A percentile compares a stretch with the other conserved stretches of the same genome.
These are phyloP conservation scores for Hanseniaspora lachancei DNA, from an alignment of 805 yeast genomes.

Conservation along the genomic window DNA sequence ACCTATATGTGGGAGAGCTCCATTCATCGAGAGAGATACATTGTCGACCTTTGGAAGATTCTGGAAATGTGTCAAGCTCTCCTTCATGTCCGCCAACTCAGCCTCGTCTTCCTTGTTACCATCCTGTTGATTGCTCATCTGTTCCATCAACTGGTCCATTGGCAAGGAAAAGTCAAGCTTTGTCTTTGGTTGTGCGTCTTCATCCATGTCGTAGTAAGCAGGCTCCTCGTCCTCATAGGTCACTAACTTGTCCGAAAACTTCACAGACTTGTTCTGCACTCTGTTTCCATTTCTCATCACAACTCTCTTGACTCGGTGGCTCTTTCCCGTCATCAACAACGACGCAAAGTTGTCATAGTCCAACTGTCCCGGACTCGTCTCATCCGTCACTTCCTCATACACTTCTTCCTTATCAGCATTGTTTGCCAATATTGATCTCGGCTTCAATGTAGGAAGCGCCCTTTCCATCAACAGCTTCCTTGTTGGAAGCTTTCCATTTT, in stretches of 20 bases:
- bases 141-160: constrained; percentile 57
- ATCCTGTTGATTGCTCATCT: constrained; percentile 23
- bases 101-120: constrained; percentile 54
- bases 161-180: constrained; percentile 50
- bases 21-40: constrained; percentile 37
- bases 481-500: constrained; percentile 38
- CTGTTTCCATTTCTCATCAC: constrained; percentile 28
- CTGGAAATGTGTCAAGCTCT: constrained; percentile 59
- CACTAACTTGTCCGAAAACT: constrained; percentile 56
- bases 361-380: constrained; percentile 26
- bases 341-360: constrained; percentile 81
- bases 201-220: background rate
- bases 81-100: constrained; percentile 60
- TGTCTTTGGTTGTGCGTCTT: constrained; percentile 17
- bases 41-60: constrained; percentile 65
- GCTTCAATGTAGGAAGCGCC: constrained; percentile 61
- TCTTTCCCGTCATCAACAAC: constrained; percentile 67
- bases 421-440: constrained; percentile 60
- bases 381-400: constrained; percentile 31
- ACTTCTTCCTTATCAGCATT: constrained; percentile 38
- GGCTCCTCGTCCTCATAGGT: constrained; percentile 27
- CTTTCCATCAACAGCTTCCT: constrained; percentile 34
- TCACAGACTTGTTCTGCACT: constrained; percentile 45
- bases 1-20: constrained; percentile 18
- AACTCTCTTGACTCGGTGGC: constrained; percentile 29